Base-by-base conservation (phyloP, 345 rosid species). In the Populus alba region DNA sequence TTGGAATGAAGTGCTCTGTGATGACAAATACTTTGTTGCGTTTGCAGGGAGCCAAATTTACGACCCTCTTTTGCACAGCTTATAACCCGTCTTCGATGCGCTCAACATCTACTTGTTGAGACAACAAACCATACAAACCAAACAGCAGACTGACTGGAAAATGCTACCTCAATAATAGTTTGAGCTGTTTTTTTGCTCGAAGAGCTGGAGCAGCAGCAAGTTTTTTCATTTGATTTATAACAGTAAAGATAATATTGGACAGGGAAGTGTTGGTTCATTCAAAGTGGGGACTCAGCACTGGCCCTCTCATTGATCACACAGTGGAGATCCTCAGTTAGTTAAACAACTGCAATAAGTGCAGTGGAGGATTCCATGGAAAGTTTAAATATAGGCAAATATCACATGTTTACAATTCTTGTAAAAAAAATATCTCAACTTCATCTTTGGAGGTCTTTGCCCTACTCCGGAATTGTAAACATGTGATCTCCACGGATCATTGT, bases 61-160 rank as follows among this genome's bases (percentile, higher is more conserved):
- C 87, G 98, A 53, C 98, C 98, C 16, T 91, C 95, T n/a, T 95
- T 95, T 63, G 79, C 94, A 59, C 90, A 95, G 85, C 85, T 95
- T 68, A 93, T 92, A 89, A 29, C 78, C n/a, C 87, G 91, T n/a
- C 89, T 95, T 17, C 89, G 89, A 77, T 83, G 75, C 76, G 86
- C 91, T 72, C 91, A 91, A 55, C 86, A 82, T 55, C 74, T 88
- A 68, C 82, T 74, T 83, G 86, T 82, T 78, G 90, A 90, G 76
- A 86, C 85, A 80, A 69, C 66, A 59, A 83, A 82, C 68, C 76
- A 83, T 8, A 73, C 77, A 77, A 78, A 82, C 38, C 78, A 70
- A 38, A 75, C 39, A 38, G 31, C 65, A 70, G 81, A 75, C 49
- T 67, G 43, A 66, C 65, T 15, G 72, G 70, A 74, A 70, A 78